A percentile compares a stretch with the other conserved stretches of the same genome.
Evolutionary conservation across 1,139 yeast species (phyloP).

Genomic region (Lizanozyma gosingica): DNA sequence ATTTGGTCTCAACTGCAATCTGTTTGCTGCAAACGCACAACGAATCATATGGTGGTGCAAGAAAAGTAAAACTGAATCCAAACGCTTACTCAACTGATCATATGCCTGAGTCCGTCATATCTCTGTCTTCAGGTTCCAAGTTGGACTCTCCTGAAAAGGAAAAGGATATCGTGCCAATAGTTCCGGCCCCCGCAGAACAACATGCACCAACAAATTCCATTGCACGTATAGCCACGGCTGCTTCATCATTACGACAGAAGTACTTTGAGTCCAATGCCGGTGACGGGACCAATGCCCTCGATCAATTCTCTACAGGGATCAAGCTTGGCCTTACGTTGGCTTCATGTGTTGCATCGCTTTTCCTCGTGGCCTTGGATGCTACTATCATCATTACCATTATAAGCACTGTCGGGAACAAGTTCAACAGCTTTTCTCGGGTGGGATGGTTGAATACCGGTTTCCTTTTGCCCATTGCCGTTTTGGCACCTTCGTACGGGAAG

Average conservation of each 20-base stretch:
- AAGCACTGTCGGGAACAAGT: slow-evolving; percentile 45
- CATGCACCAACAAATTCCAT: no score
- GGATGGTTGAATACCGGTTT: slow-evolving; percentile 60
- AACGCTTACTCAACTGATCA: no score
- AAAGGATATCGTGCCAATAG: no score
- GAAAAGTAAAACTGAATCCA: no score
- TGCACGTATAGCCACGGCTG: background rate
- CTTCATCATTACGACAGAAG: slow-evolving; percentile 6
- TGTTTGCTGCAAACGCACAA: no score
- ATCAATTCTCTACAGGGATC: slow-evolving; percentile 40
- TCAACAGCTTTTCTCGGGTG: slow-evolving; percentile 43
- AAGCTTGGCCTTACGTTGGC: slow-evolving; percentile 31
- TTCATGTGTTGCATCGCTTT: slow-evolving; percentile 42
- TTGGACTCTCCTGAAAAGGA: no score
- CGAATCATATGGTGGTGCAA: no score
- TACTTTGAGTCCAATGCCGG: slow-evolving; percentile 43
- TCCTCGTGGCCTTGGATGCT: slow-evolving; percentile 59
- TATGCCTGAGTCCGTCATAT: no score
- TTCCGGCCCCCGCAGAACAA: no score
- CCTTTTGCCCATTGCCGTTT: slow-evolving; percentile 48
- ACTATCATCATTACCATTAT: slow-evolving; percentile 56
- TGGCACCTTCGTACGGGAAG: slow-evolving; percentile 55
- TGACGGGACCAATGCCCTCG: slow-evolving; percentile 43
- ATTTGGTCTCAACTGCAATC: no score
- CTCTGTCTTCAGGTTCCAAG: no score